These are phyloP conservation scores for Penicillium sp. DNA, from an alignment of 2,329 filamentous ascomycete genomes.

Conservation along the genomic window DNA sequence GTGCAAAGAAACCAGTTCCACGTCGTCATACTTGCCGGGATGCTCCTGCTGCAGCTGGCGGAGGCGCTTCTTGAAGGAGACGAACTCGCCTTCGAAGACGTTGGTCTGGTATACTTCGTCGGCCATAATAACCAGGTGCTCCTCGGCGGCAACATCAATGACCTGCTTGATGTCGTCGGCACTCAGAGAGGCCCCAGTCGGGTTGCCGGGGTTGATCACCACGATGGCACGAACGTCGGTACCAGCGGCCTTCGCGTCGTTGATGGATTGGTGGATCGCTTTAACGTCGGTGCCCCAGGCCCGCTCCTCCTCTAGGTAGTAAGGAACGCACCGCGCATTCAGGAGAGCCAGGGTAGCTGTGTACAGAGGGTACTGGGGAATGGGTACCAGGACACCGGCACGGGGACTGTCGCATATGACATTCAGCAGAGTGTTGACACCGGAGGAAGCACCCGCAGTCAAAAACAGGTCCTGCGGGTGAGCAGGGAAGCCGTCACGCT, in stretches of 20 bases:
- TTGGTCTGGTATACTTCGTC: slow-evolving; percentile 99
- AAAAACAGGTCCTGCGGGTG: slow-evolving; percentile 81
- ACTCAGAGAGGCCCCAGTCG: slow-evolving; percentile 81
- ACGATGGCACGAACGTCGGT: slow-evolving; percentile 88
- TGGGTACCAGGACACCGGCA: slow-evolving; percentile 84
- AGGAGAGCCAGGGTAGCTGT: slow-evolving; percentile 85
- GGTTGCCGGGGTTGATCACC: slow-evolving; percentile 98
- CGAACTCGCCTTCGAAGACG: slow-evolving; percentile 89
- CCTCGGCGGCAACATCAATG: slow-evolving; percentile 78
- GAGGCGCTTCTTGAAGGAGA: slow-evolving; percentile 89
- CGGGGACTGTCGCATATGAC: slow-evolving; percentile 74
- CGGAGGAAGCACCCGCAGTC: slow-evolving; percentile 84
- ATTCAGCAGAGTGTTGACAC: slow-evolving; percentile 88
- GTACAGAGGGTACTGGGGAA: slow-evolving; percentile 97
- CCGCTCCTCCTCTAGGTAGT: slow-evolving; percentile 82
- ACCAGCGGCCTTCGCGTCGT: slow-evolving; percentile 69
- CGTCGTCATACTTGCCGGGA: slow-evolving; percentile 70
- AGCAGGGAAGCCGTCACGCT: slow-evolving; percentile 83
- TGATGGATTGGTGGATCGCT: slow-evolving; percentile 68
- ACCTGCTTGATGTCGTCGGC: slow-evolving; percentile 75
- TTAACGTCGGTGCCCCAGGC: slow-evolving; percentile 83
- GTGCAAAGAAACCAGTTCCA: slow-evolving; percentile 90
- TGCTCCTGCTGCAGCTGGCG: slow-evolving; percentile 70
- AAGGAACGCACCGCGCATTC: slow-evolving; percentile 82
- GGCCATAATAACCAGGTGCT: slow-evolving; percentile 83